Evolutionary conservation across 2,329 filamentous ascomycete genomes (phyloP).

Genomic region (Aspergillus tanneri): DNA sequence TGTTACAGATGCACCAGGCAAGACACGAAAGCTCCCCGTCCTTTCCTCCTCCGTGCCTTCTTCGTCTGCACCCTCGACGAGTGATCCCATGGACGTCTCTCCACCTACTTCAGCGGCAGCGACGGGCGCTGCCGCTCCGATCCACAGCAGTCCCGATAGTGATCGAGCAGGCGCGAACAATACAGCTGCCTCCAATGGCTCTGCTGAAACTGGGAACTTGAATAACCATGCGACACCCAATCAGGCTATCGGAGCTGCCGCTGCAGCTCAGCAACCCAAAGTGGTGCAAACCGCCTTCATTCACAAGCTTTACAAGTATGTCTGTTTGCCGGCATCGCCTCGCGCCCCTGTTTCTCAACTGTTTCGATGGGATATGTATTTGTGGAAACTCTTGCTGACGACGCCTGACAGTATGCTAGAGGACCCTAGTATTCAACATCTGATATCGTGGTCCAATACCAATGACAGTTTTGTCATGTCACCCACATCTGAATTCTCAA

Average conservation of each 20-base stretch:
- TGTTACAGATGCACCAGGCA: slow-evolving; percentile 41
- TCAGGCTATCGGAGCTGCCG: slow-evolving; percentile 46
- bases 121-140: slow-evolving; percentile 48
- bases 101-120: slow-evolving; percentile 46
- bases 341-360: slow-evolving; percentile 12
- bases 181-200: slow-evolving; percentile 33
- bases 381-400: slow-evolving; percentile 17
- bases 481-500: slow-evolving; percentile 93
- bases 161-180: slow-evolving; percentile 44
- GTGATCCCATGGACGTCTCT: slow-evolving; percentile 58
- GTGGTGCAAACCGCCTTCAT: slow-evolving; percentile 98
- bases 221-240: slow-evolving; percentile 29
- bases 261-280: slow-evolving; percentile 81
- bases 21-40: slow-evolving; percentile 54
- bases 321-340: slow-evolving; percentile 4
- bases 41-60: slow-evolving; percentile 49
- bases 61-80: slow-evolving; percentile 40
- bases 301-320: slow-evolving; percentile 97
- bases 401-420: slow-evolving; percentile 79
- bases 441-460: slow-evolving; percentile 92
- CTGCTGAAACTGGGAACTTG: slow-evolving; percentile 28
- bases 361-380: background rate
- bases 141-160: slow-evolving; percentile 49
- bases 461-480: slow-evolving; percentile 99
- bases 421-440: slow-evolving; percentile 84